phyloP scores from a whole-genome alignment of 1,284 basidiomycete genomes.

The Microbotryum lychnidis-dioicae region DNA sequence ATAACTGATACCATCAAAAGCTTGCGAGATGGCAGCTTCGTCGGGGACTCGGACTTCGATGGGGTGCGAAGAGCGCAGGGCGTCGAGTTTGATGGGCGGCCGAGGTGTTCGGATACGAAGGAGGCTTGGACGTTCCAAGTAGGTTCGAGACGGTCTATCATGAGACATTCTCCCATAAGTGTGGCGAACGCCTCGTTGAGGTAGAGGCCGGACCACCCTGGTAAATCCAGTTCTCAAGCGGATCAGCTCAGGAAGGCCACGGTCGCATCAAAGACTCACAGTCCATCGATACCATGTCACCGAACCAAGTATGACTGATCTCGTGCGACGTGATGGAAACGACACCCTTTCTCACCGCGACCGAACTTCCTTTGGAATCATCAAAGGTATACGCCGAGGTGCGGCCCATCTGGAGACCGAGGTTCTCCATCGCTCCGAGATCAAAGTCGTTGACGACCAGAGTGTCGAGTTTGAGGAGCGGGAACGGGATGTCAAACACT shows the following conservation, averaged over 20 bases:
- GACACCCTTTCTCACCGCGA: slow-evolving; percentile 18
- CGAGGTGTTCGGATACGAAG: slow-evolving; percentile 50
- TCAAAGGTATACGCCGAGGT: too few species aligned
- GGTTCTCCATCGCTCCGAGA: slow-evolving; percentile 87
- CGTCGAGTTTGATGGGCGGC: slow-evolving; percentile 67
- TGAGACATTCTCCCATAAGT: slow-evolving; percentile 72
- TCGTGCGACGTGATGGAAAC: slow-evolving; percentile 39
- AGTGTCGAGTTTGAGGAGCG: slow-evolving; percentile 58
- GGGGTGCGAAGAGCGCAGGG: slow-evolving; percentile 85
- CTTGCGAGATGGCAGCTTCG: too few species aligned
- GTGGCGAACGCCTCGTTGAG: slow-evolving; percentile 66
- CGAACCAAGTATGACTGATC: slow-evolving; percentile 32
- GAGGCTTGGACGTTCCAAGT: slow-evolving; percentile 49
- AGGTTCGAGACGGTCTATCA: slow-evolving; percentile 57
- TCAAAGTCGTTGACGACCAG: slow-evolving; percentile 66
- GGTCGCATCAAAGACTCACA: not conserved
- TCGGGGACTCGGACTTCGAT: slow-evolving; percentile 51
- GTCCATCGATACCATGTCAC: slow-evolving; percentile 4
- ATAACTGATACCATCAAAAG: slow-evolving; percentile 48
- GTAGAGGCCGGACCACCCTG: slow-evolving; percentile 44
- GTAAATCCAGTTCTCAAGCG: slow-evolving; percentile 72
- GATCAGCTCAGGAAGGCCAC: too few species aligned
- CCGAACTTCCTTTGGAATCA: too few species aligned
- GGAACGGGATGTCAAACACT: slow-evolving; percentile 37
- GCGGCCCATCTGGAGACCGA: too few species aligned